Percentiles rank a stretch among this genome's conserved stretches.
These are phyloP conservation scores for Diaporthe citri DNA, from an alignment of 2,329 filamentous ascomycete species.

Conservation along the genomic window DNA sequence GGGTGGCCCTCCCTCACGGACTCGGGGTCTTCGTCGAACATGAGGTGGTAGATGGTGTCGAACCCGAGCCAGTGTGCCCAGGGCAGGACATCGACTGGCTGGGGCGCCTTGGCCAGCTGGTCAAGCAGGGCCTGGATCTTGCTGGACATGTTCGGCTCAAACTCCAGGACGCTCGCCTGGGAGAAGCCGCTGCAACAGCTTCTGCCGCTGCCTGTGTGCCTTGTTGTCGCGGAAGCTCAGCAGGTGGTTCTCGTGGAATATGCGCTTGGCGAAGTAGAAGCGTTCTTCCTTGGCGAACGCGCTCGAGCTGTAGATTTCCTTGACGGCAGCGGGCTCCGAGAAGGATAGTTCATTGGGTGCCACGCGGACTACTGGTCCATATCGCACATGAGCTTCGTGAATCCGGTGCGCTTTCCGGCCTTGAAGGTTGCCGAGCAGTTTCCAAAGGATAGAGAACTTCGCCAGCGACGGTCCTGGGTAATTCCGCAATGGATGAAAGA, in stretches of 20 bases:
- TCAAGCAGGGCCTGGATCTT: conserved; percentile 1
- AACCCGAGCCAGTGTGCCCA: neutral
- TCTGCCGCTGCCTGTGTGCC: conserved; percentile 7
- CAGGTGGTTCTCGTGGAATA: conserved; percentile 15
- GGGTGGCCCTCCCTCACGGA: neutral
- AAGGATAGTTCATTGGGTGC: conserved; percentile 57
- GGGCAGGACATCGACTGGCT: neutral
- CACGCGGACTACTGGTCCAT: conserved; percentile 58
- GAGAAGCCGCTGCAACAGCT: neutral
- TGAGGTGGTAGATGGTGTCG: conserved; percentile 10
- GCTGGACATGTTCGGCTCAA: neutral
- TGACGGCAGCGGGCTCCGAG: conserved; percentile 51
- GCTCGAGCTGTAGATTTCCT: conserved; percentile 42
- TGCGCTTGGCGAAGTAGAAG: conserved; percentile 9
- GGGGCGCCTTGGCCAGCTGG: neutral
- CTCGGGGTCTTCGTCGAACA: neutral
- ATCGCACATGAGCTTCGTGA: conserved; percentile 48
- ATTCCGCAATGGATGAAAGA: conserved; percentile 42
- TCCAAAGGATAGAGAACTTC: conserved; percentile 28
- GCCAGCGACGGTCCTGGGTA: conserved; percentile 42
- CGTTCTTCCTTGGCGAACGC: neutral
- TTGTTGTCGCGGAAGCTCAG: conserved; percentile 17
- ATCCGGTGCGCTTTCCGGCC: conserved; percentile 30
- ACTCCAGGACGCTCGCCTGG: neutral
- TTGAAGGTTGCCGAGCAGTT: neutral